Conservation (phyloP, 1,139 yeast genomes). For the Zygoascus meyerae region DNA sequence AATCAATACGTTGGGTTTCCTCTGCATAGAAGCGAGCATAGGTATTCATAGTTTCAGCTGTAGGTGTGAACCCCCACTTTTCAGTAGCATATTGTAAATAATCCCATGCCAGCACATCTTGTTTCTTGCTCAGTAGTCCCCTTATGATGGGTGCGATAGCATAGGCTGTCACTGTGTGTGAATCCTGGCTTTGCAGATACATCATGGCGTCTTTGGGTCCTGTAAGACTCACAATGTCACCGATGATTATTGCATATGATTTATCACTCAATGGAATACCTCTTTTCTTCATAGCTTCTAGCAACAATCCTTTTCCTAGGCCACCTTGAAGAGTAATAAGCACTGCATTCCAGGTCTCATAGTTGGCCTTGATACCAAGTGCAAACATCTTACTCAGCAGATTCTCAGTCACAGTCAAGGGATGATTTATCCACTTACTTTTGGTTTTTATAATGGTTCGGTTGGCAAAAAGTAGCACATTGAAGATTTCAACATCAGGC, state of each 20-base stretch:
- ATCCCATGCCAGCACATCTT: slow-evolving; percentile 19
- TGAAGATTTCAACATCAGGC: slow-evolving; percentile 43
- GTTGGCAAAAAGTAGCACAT: slow-evolving; percentile 32
- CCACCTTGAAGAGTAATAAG: slow-evolving; percentile 21
- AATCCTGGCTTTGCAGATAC: slow-evolving; percentile 15
- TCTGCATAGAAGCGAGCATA: slow-evolving; percentile 20
- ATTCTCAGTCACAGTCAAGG: slow-evolving; percentile 17
- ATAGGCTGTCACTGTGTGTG: slow-evolving; percentile 7
- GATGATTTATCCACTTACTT: slow-evolving; percentile 32
- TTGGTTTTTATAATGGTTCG: slow-evolving; percentile 28
- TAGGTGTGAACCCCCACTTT: slow-evolving; percentile 18
- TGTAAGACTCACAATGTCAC: slow-evolving; percentile 20
- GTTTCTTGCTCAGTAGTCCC: slow-evolving; percentile 14
- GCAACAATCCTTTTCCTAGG: slow-evolving; percentile 17
- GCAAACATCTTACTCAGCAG: slow-evolving; percentile 33
- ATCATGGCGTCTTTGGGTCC: slow-evolving; percentile 24
- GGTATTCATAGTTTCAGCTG: slow-evolving; percentile 20
- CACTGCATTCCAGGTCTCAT: slow-evolving; percentile 38
- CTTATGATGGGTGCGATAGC: slow-evolving; percentile 8
- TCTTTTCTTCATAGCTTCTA: slow-evolving; percentile 22
- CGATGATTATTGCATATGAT: slow-evolving; percentile 20
- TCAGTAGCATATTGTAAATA: slow-evolving; percentile 16
- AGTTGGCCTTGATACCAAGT: slow-evolving; percentile 31
- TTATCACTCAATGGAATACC: slow-evolving; percentile 21
- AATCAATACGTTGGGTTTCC: slow-evolving; percentile 22